phyloP scores from a whole-genome alignment of 768 basidiomycete genomes.

The Phlegmacium glaucopus region DNA sequence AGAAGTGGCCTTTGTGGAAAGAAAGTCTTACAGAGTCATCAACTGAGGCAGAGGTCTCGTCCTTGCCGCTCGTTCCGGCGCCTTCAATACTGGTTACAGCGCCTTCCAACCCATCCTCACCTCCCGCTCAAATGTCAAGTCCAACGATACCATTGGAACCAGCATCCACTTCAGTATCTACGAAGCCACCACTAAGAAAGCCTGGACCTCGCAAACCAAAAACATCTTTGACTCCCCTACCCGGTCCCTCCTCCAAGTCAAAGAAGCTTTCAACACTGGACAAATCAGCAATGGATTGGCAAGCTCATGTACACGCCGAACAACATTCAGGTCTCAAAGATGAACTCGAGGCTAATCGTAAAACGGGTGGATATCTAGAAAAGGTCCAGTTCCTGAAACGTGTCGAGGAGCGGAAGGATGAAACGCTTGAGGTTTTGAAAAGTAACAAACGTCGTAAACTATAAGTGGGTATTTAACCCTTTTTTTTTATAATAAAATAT shows the following conservation, averaged over 20 bases:
- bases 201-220: constrained; percentile 70
- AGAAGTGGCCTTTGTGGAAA: constrained; percentile 64
- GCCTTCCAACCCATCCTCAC: background rate
- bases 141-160: no score
- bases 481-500: no score
- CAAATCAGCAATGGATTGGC: constrained; percentile 88
- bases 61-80: constrained; percentile 10
- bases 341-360: constrained; percentile 71
- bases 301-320: constrained; percentile 51
- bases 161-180: constrained; percentile 3
- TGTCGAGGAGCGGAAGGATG: constrained; percentile 70
- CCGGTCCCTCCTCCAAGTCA: constrained; percentile 44
- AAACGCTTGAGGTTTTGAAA: constrained; percentile 55
- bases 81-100: background rate
- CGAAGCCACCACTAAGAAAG: constrained; percentile 24
- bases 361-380: constrained; percentile 78
- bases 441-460: constrained; percentile 49
- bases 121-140: background rate
- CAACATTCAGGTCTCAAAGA: constrained; percentile 45
- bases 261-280: constrained; percentile 83
- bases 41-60: background rate
- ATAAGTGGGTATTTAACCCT: constrained; percentile 5
- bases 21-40: constrained; percentile 15
- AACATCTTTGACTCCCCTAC: constrained; percentile 50
- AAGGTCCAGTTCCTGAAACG: constrained; percentile 81